Base-by-base conservation (phyloP, 2,329 filamentous ascomycete genomes). In the Diaporthe sp. region DNA sequence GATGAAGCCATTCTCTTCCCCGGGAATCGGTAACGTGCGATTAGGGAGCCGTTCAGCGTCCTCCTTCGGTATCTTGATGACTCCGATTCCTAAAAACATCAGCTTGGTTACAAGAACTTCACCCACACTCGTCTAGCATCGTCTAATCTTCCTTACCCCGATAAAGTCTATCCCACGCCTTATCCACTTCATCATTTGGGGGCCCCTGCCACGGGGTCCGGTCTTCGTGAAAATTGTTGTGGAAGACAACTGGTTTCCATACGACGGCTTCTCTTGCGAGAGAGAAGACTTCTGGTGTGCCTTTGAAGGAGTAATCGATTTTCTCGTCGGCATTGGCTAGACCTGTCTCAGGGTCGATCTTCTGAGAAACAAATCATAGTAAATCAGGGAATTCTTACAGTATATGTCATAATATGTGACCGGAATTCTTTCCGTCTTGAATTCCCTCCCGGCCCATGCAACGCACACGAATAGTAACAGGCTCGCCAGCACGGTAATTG, bases 191-290 rank as follows among this genome's bases (percentile, higher is more conserved):
- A 51, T 75, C 71, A n/a, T 63, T 55, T n/a, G 71, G 73, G 17
- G 47, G 73, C 8, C 73, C 73, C 39, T 70, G 68, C 68, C 72
- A 75, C 12, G 30, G n/a, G 2, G 68, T 72, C 0, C 59, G 30
- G 32, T 74, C 68, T 39, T 44, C 66, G 13, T 66, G 61, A 47
- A 75, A 70, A 37, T 72, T 72, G 51, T 74, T 74, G 39, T 72
- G 68, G 42, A 74, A 72, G 8, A 75, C 74, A 27, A 72, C 74
- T 32, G 70, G 51, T 47, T 74, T 70, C 44, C 50, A 74, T 55
- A 69, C 30, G 4, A 59, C 53, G 4, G 72, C 72, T 50, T 61
- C 47, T 0, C 44, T 56, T 25, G 72, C 74, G 3, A 69, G 68
- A 2, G 61, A 66, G 9, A 63, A 75, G 15, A 72, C 27, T 27